Evolutionary conservation across 306 rosid genomes (phyloP), one percentile per base, ranked within the genome.

Genomic region (Herpetospermum pedunculosum): DNA sequence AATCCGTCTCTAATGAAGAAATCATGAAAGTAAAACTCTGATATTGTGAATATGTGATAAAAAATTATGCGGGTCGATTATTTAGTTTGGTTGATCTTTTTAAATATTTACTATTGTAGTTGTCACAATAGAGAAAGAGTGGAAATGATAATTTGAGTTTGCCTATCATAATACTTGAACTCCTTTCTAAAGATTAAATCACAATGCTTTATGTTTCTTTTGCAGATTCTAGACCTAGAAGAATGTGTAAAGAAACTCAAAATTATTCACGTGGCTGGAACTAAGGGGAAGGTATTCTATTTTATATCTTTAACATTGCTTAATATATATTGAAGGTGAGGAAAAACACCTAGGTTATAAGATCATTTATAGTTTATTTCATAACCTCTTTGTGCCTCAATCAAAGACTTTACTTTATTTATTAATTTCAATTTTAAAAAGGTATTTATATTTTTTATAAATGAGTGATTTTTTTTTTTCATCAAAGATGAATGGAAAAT

Each of bases 201-300:
- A 64, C 18, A 21, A 41, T 26, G 48, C 44, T 59, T 59, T n/a
- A 25, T 44, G 3, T 67, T 80, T 77, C 72, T 64, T 57, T 21
- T 68, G 44, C 84, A 90, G 96, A 88, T 90, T 74, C 81, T 90
- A 53, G 90, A 58, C 68, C 77, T 90, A 82, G 90, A 80, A 55
- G 87, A 88, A 81, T 78, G 79, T 57, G 73, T 90, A 47, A 80
- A 47, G 34, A 79, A 77, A 72, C 91, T 90, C 80, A 90, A 82
- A 77, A 85, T 90, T 73, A 84, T 90, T 80, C 96, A 90, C 48
- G 94, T 90, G 59, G 94, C 94, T 29, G 96, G 96, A 74, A 90
- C 96, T 30, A 90, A 88, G 86, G 96, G 96, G 70, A 90, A 90
- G 96, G 96, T 88, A 80, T 58, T 64, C 44, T 67, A 62, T 69